Conservation (phyloP, 2,329 filamentous ascomycete genomes). For the Colletotrichum tropicale region DNA sequence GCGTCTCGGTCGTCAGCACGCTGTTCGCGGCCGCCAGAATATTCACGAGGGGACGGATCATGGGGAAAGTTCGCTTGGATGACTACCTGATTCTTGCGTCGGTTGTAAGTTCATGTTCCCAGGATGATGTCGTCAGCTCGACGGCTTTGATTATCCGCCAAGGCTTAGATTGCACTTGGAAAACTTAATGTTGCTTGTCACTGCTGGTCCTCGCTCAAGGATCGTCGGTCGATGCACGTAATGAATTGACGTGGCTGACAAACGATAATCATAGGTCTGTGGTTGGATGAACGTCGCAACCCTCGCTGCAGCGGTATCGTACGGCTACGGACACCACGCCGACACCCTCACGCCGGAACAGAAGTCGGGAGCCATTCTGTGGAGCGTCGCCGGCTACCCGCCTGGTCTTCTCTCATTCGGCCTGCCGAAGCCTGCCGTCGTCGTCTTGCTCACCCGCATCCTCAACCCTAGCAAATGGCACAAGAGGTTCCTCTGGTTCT, state of each 20-base stretch:
- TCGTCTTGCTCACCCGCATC: constrained; percentile 39
- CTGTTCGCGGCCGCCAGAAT: constrained; percentile 32
- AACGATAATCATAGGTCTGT: constrained; percentile 1
- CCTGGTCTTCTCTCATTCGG: constrained; percentile 42
- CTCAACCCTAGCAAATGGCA: constrained; percentile 40
- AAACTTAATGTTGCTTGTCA: background rate
- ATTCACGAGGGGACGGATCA: constrained; percentile 29
- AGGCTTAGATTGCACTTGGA: background rate
- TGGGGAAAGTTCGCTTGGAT: constrained; percentile 36
- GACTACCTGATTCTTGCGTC: constrained; percentile 40
- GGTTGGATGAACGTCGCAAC: constrained; percentile 37
- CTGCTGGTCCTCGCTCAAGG: background rate
- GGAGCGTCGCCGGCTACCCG: constrained; percentile 38
- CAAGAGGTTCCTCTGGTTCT: constrained; percentile 37
- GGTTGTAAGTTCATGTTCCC: constrained; percentile 27
- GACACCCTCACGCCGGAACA: constrained; percentile 31
- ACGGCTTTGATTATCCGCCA: background rate
- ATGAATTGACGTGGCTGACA: background rate
- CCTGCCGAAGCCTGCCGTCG: constrained; percentile 46
- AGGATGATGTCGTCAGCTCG: background rate
- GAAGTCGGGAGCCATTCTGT: constrained; percentile 33
- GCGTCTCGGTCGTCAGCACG: constrained; percentile 30
- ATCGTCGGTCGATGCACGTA: background rate
- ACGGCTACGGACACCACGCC: constrained; percentile 45
- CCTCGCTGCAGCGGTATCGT: constrained; percentile 34